Percentiles rank a stretch among this genome's conserved stretches.
phyloP scores from a whole-genome alignment of 1,284 basidiomycete genomes.

The Ceratobasidium sp. region DNA sequence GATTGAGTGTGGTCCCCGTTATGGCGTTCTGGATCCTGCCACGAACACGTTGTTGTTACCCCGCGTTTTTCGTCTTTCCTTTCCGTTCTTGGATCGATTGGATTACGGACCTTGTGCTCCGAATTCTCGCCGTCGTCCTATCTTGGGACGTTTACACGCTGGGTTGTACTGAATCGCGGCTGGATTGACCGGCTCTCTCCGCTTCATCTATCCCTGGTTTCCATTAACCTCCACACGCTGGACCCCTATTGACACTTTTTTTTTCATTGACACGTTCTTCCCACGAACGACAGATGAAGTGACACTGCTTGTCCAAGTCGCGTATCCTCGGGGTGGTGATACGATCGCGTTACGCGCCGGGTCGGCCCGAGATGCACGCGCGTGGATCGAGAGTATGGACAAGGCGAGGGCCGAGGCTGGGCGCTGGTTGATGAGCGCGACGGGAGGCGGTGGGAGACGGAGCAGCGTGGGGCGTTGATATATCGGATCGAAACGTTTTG shows the following conservation, averaged over 20 bases:
- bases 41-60: background rate
- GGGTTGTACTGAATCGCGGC: too few species aligned
- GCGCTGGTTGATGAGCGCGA: background rate
- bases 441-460: background rate
- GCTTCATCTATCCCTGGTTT: background rate
- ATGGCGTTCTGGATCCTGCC: background rate
- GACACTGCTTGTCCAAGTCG: constrained; percentile 67
- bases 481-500: background rate
- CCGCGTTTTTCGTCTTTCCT: background rate
- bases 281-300: constrained; percentile 59
- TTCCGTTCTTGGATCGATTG: background rate
- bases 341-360: constrained; percentile 67
- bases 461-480: background rate
- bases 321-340: constrained; percentile 79
- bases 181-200: background rate
- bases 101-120: background rate
- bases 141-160: background rate
- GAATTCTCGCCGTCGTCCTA: background rate
- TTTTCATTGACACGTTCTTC: background rate
- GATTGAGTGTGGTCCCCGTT: background rate
- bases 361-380: constrained; percentile 69
- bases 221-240: background rate
- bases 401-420: constrained; percentile 41
- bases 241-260: background rate
- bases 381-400: constrained; percentile 65